Evolutionary conservation across 495 filamentous ascomycete species (phyloP).

Genomic region (Xylaria longipes): DNA sequence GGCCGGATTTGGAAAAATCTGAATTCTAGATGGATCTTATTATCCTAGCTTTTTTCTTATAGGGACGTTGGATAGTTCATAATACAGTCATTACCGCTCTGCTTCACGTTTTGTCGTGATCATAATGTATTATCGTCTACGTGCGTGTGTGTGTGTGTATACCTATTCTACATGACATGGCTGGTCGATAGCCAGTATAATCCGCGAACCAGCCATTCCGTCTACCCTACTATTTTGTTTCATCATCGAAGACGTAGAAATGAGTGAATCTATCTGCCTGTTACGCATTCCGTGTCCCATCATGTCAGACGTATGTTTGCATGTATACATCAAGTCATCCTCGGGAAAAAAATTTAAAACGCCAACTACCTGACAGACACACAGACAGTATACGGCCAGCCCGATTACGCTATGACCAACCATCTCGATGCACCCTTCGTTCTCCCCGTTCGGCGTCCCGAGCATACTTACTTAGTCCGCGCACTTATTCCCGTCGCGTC

Average conservation of each 20-base stretch:
- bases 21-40: background rate
- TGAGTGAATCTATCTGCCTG: constrained; percentile 8
- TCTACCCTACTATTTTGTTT: background rate
- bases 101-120: background rate
- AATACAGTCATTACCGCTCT: constrained; percentile 13
- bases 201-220: background rate
- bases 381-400: background rate
- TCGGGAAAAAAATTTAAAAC: background rate
- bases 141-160: background rate
- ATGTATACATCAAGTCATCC: constrained; percentile 3
- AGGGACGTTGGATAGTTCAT: background rate
- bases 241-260: constrained; percentile 5
- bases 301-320: background rate
- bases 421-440: background rate
- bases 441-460: background rate
- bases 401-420: background rate
- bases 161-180: constrained; percentile 20
- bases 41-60: background rate
- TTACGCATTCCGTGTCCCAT: background rate
- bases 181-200: background rate
- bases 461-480: background rate
- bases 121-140: constrained; percentile 9
- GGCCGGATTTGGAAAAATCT: background rate
- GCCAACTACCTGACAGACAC: background rate
- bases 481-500: constrained; percentile 38